phyloP scores from a whole-genome alignment of 192 early-diverging fungal species.

The Endogone sp. region DNA sequence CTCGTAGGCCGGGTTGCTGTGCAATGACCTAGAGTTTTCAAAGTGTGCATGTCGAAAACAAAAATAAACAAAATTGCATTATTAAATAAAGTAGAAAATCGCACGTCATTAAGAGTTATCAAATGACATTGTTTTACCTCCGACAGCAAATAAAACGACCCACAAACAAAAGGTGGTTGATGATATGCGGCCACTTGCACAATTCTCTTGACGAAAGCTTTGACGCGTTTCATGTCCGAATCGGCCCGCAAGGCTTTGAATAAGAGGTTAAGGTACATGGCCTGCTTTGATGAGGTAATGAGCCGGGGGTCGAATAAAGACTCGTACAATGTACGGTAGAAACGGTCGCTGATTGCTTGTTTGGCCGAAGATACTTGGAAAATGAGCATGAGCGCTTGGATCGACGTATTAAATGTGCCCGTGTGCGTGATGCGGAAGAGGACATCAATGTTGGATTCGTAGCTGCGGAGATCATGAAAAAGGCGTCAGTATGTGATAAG shows the following conservation, averaged over 20 bases:
- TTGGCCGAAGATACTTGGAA: constrained; percentile 62
- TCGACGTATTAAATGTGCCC: constrained; percentile 86
- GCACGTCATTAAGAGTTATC: not conserved
- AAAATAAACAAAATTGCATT: not conserved
- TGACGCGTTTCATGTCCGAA: constrained; percentile 53
- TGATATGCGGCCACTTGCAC: constrained; percentile 73
- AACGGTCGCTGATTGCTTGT: constrained; percentile 69
- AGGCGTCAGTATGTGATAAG: not conserved
- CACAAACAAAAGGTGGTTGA: constrained; percentile 83
- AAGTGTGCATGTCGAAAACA: not conserved
- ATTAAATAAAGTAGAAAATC: not conserved
- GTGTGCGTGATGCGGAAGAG: constrained; percentile 89
- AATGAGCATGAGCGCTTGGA: constrained; percentile 90
- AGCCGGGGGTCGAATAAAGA: constrained; percentile 83
- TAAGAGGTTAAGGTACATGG: constrained; percentile 91
- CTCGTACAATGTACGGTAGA: constrained; percentile 89
- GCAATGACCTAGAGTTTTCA: constrained; percentile 31
- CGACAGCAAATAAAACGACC: constrained; percentile 75
- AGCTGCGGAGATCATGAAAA: not conserved
- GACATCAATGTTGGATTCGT: constrained; percentile 65
- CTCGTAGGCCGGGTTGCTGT: constrained; percentile 49
- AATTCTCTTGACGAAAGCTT: constrained; percentile 88
- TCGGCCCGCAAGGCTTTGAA: constrained; percentile 83
- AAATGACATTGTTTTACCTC: constrained; percentile 40
- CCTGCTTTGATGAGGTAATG: constrained; percentile 75